Conservation (phyloP, 805 yeast genomes). For the Yarrowia sp. region DNA sequence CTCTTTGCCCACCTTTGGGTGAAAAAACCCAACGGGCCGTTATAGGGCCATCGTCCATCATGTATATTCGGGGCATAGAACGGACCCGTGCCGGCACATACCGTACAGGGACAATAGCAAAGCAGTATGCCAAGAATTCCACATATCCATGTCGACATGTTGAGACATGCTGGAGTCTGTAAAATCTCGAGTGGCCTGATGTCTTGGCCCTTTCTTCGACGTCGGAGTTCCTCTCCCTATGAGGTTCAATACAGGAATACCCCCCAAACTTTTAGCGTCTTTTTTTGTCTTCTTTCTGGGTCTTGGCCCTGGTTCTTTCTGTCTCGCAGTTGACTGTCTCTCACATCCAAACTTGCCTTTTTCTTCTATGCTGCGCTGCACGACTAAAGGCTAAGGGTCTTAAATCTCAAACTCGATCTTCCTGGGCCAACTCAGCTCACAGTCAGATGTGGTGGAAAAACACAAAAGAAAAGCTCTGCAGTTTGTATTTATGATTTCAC, state of each 20-base stretch:
- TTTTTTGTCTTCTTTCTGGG: neutral
- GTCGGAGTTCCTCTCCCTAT: too few species aligned
- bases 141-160: too few species aligned
- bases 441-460: slow-evolving; percentile 10
- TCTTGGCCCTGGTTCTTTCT: neutral
- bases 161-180: too few species aligned
- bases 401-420: neutral
- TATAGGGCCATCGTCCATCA: neutral
- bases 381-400: slow-evolving; percentile 13
- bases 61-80: neutral
- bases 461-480: slow-evolving; percentile 9
- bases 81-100: neutral
- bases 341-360: neutral
- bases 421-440: slow-evolving; percentile 16
- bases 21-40: slow-evolving; percentile 3
- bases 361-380: neutral
- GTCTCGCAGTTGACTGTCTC: neutral
- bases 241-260: too few species aligned
- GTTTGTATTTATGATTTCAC: slow-evolving; percentile 1
- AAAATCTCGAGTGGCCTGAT: neutral
- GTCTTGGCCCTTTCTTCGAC: neutral
- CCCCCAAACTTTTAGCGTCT: neutral
- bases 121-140: too few species aligned
- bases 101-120: too few species aligned
- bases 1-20: too few species aligned